A percentile compares a stretch with the other conserved stretches of the same genome.
Conservation (phyloP, 148 eudicot species). For the Polygonum maritimum region DNA sequence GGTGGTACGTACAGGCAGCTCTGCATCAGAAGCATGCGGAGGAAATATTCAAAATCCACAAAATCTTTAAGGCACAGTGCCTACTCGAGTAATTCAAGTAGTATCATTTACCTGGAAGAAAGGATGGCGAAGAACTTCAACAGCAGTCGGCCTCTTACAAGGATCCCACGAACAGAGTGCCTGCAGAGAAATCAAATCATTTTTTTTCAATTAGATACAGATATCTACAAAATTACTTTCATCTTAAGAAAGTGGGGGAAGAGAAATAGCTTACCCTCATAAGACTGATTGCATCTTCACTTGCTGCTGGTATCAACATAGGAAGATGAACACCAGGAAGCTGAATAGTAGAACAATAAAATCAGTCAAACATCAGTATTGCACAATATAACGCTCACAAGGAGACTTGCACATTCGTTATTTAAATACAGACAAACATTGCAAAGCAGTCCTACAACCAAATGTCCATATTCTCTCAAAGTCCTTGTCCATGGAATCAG, state of each 20-base stretch:
- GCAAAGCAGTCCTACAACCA: too few species aligned
- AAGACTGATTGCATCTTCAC: constrained; percentile 60
- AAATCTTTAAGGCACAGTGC: neutral
- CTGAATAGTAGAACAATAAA: constrained; percentile 15
- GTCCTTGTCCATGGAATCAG: too few species aligned
- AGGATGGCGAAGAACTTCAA: constrained; percentile 82
- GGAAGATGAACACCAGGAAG: constrained; percentile 64
- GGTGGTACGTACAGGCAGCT: constrained; percentile 63
- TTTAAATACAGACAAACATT: too few species aligned
- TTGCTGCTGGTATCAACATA: constrained; percentile 54
- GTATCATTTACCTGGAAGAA: constrained; percentile 62
- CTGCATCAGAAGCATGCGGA: constrained; percentile 23
- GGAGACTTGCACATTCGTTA: too few species aligned
- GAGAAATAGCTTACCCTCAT: constrained; percentile 35
- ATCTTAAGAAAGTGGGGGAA: too few species aligned
- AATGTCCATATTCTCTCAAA: too few species aligned
- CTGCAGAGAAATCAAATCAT: constrained; percentile 18
- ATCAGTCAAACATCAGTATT: neutral
- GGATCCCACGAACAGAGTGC: constrained; percentile 91
- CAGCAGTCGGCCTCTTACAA: constrained; percentile 77
- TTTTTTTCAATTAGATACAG: neutral
- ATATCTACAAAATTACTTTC: neutral
- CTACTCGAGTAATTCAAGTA: neutral
- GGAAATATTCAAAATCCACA: neutral
- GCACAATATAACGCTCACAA: neutral